phyloP scores from a whole-genome alignment of 495 filamentous ascomycete species.

The Aspergillus funiculosus region DNA sequence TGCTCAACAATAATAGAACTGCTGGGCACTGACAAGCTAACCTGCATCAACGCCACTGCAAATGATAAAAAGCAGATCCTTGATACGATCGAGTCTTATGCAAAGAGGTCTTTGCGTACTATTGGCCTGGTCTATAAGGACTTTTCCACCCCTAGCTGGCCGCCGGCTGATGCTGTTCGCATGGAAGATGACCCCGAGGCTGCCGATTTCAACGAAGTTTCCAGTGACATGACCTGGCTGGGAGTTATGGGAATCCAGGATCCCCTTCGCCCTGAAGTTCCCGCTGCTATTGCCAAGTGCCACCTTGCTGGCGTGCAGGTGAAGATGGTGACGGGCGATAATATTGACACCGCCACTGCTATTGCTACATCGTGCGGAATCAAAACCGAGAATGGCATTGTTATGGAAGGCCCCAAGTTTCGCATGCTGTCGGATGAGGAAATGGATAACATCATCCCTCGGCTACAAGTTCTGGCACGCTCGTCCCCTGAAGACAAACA shows the following conservation, averaged over 20 bases:
- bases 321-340: conserved; percentile 88
- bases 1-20: conserved; percentile 38
- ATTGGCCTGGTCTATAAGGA: conserved; percentile 62
- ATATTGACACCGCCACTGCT: conserved; percentile 71
- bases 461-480: conserved; percentile 75
- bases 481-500: conserved; percentile 87
- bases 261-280: conserved; percentile 65
- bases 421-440: conserved; percentile 64
- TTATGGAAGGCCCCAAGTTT: conserved; percentile 83
- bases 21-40: conserved; percentile 30
- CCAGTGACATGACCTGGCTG: conserved; percentile 55
- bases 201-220: conserved; percentile 53
- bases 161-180: conserved; percentile 41
- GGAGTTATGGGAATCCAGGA: conserved; percentile 64
- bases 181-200: conserved; percentile 46
- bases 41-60: conserved; percentile 32
- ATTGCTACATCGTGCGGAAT: conserved; percentile 84
- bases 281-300: conserved; percentile 66
- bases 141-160: conserved; percentile 57
- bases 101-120: conserved; percentile 54
- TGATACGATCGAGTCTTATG: conserved; percentile 50
- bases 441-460: conserved; percentile 67
- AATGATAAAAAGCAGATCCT: conserved; percentile 26
- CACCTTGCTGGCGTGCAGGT: conserved; percentile 74
- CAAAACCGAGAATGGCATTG: conserved; percentile 61